Evolutionary conservation across 139 green algal genomes (phyloP), one percentile per base, ranked within the genome.

Genomic region (Chlorella sorokiniana): DNA sequence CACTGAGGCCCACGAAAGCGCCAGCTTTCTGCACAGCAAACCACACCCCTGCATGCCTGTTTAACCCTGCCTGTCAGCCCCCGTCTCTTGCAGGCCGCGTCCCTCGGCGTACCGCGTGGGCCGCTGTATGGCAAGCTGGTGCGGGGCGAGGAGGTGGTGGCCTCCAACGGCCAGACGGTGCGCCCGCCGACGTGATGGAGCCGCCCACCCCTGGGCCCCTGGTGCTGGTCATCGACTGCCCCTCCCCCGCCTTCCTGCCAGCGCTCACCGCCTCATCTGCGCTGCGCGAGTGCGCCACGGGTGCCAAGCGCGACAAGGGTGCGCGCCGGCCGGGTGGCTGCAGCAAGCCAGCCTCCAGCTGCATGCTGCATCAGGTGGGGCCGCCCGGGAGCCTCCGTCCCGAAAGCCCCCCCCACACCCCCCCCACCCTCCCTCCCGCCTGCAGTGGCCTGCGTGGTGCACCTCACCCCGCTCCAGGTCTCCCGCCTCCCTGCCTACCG

Each of bases 201-300:
- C 84, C 92, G 0, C 48, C 79, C 16, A 84, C 68, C 3, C 89
- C 93, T 14, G 77, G 96, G 1, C 91, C 96, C 1, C 56, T 91
- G 6, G 82, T 95, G n/a, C 33, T 98, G 10, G 81, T 99, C 20
- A 37, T 97, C 22, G 96, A 99, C 86, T 96, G 91, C 78, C 96
- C 96, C 29, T 84, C 45, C 41, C 14, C 31, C 0, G 81, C 40
- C 9, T 87, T 91, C 81, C 45, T 95, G 35, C 74, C 68, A 1
- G 84, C 85, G 20, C 63, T 94, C 27, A 40, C 45, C 25, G 33
- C 56, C 40, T 27, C 81, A 1, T 42, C 83, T 31, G 59, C 45
- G 29, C 69, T 84, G 41, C 11, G 52, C 23, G 52, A 48, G 31
- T 88, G 77, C 16, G 38, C 61, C 54, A 54, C 56, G 23, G 56